These are phyloP conservation scores for Carex arenaria DNA, from an alignment of 202 grass and related monocot species.

Conservation along the genomic window DNA sequence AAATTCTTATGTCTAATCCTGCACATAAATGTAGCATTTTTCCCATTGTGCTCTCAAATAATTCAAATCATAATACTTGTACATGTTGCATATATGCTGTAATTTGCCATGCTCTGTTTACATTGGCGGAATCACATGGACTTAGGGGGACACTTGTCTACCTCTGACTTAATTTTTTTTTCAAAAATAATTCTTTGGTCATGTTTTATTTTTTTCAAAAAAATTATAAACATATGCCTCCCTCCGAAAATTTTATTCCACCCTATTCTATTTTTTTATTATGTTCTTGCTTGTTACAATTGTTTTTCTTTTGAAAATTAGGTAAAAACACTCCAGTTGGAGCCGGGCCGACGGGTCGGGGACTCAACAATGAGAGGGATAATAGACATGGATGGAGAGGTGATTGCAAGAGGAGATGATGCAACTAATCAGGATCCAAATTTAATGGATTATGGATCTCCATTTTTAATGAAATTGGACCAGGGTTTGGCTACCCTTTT, in stretches of 20 bases:
- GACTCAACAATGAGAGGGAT: slow-evolving; percentile 42
- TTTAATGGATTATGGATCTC: slow-evolving; percentile 56
- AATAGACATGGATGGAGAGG: slow-evolving; percentile 80
- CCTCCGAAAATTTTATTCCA: too few species aligned
- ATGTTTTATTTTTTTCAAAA: too few species aligned
- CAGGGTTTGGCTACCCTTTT: slow-evolving; percentile 63
- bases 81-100: not conserved
- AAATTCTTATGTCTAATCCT: not conserved
- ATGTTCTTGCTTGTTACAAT: not conserved
- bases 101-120: too few species aligned
- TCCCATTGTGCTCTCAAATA: not conserved
- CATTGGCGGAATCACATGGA: too few species aligned
- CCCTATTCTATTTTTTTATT: too few species aligned
- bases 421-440: slow-evolving; percentile 11
- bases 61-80: not conserved
- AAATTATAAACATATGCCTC: too few species aligned
- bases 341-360: slow-evolving; percentile 39
- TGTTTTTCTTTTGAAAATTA: slow-evolving; percentile 25
- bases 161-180: too few species aligned
- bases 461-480: slow-evolving; percentile 59
- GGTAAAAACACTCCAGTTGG: slow-evolving; percentile 54
- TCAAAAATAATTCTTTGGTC: too few species aligned
- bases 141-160: too few species aligned
- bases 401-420: slow-evolving; percentile 58
- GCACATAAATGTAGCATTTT: not conserved